These are phyloP conservation scores for Phytopythium ostracodes DNA, from an alignment of 352 stramenopile genomes.

Conservation along the genomic window DNA sequence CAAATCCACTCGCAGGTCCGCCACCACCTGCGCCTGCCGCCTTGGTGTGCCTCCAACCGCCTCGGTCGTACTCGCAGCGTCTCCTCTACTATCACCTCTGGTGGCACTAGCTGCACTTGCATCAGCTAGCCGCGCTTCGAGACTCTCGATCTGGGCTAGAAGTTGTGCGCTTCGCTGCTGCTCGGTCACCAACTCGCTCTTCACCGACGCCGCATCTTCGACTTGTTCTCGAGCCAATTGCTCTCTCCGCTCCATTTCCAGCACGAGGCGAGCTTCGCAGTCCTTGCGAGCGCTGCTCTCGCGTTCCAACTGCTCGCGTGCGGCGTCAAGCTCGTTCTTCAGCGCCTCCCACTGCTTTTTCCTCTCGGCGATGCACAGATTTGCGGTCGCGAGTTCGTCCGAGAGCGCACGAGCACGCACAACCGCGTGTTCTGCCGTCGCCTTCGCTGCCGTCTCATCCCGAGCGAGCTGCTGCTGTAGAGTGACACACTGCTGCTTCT, in stretches of 20 bases:
- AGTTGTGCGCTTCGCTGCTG: conserved; percentile 12
- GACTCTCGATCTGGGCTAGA: not conserved
- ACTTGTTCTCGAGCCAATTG: conserved; percentile 6
- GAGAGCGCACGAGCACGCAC: conserved; percentile 32
- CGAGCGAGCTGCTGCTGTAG: conserved; percentile 40
- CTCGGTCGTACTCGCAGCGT: conserved; percentile 14
- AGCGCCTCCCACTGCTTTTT: conserved; percentile 49
- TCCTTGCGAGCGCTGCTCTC: not conserved
- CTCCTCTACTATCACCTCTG: not conserved
- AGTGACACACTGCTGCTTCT: conserved; percentile 32
- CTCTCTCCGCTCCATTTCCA: conserved; percentile 6
- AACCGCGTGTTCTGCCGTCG: conserved; percentile 32
- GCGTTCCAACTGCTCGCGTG: not conserved
- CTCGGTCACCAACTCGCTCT: conserved; percentile 12
- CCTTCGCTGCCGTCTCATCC: conserved; percentile 34
- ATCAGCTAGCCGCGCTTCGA: conserved; percentile 8
- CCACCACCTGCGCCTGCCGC: conserved; percentile 1
- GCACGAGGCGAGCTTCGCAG: conserved; percentile 7
- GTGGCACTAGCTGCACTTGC: conserved; percentile 8
- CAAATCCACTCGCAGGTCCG: conserved; percentile 38
- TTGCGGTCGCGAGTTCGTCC: conserved; percentile 61
- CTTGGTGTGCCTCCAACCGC: not conserved
- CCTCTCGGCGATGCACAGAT: conserved; percentile 64
- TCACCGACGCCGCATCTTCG: conserved; percentile 7
- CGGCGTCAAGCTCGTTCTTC: not conserved